Base-by-base conservation (phyloP, 1,139 yeast genomes). In the Candida pseudoviswanathii region DNA sequence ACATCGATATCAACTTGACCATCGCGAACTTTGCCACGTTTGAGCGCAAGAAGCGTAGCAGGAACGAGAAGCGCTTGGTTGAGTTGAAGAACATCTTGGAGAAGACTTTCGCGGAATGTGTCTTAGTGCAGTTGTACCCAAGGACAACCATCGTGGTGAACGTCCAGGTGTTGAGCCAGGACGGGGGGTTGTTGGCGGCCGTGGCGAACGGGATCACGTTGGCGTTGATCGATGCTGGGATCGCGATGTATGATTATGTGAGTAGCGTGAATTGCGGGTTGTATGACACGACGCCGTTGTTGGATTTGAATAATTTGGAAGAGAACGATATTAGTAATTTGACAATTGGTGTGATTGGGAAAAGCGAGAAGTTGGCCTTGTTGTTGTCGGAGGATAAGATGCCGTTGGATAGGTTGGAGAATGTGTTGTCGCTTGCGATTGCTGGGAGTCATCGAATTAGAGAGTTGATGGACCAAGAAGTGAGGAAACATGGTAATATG, bases 171-270 rank as follows among this genome's bases (percentile, higher is more conserved):
- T 73, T 94, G 51, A 85, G 94, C 7, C 90, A 90, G 60, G 99
- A 95, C 63, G 99, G 99, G 33, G 96, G 97, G 0, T 65, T 92
- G 44, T 70, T 94, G 56, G 82, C 96, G 0, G 79, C 89, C 1
- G 82, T 95, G 60, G 77, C 90, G 45, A 94, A 95, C 64, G 90
- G 97, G n/a, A 81, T 89, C 46, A 89, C 97, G 0, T 71, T 94
- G 57, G 98, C 97, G 0, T 74, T 94, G 45, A 84, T 94, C 43
- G 98, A 95, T 68, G 97, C 98, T 1, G 99, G 99, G 43, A 85
- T 94, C 41, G 89, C 97, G 16, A 86, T 94, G 89, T 87, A 87
- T 62, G 98, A 94, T 64, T 92, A 89, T 63, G 87, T 94, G 10
- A 81, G 91, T 46, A 85, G 96, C 3, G 79, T 90, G 33, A 79